These are phyloP conservation scores for Heracleum sosnowskyi DNA, from an alignment of 129 eudicot genomes.

Conservation along the genomic window DNA sequence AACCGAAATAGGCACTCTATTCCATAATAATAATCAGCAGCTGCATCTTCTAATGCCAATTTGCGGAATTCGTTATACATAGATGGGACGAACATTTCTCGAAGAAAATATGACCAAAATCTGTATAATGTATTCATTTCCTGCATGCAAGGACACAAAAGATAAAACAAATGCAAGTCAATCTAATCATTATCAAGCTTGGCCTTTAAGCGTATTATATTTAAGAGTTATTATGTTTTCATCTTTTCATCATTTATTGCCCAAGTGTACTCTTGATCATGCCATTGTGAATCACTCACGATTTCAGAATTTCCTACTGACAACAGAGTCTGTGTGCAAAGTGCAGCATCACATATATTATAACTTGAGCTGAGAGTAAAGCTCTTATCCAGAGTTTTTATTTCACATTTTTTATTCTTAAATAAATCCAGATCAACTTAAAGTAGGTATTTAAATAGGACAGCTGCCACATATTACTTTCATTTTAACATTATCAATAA, in stretches of 20 bases:
- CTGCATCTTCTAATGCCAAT: slow-evolving; percentile 83
- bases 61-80: slow-evolving; percentile 83
- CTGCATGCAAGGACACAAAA: slow-evolving; percentile 36
- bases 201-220: neutral
- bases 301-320: neutral
- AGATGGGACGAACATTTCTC: slow-evolving; percentile 70
- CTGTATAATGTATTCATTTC: slow-evolving; percentile 96
- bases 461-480: neutral
- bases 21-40: slow-evolving; percentile 73
- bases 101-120: slow-evolving; percentile 86
- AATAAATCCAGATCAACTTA: neutral
- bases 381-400: neutral
- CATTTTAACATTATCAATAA: neutral
- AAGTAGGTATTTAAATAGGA: neutral
- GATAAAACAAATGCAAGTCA: neutral
- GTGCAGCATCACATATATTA: neutral
- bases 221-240: neutral
- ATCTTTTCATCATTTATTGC: neutral
- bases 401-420: neutral
- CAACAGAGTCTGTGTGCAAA: neutral
- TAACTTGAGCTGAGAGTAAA: neutral
- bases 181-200: neutral
- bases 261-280: neutral
- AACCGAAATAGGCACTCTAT: slow-evolving; percentile 80
- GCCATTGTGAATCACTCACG: neutral